Evolutionary conservation across 169 alveolate genomes (phyloP), one percentile per base, ranked within the genome.

Genomic region (Eimeria falciformis): DNA sequence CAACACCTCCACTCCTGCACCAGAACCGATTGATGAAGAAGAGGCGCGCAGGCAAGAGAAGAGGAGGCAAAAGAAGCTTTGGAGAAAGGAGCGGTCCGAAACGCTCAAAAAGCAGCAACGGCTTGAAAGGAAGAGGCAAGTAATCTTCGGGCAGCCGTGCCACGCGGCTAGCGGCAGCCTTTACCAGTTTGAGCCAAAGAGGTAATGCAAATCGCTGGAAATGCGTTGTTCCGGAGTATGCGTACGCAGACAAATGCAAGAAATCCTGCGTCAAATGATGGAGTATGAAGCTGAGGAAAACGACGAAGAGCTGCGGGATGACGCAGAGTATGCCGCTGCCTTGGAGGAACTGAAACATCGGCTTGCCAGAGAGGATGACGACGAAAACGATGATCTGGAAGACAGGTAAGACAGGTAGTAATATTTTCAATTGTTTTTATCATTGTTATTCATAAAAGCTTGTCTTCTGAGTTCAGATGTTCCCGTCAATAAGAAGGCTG

Each of bases 241-340:
- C 21, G 75, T 62, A n/a, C 65, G 17, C 73, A 86, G 92, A 29
- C 83, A 33, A 12, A 86, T 86, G 92, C 66, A 71, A 18, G 92
- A 86, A 56, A 12, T 86, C 3, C 50, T 86, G 7, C 50, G 75
- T 53, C 82, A 27, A 43, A 86, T 86, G 92, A 29, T 58, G 45
- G 92, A 86, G 55, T 86, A 29, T 43, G 92, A 86, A 55, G 92
- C 92, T n/a, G 92, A 86, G 56, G 92, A 86, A 50, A 86, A 86
- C 85, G 92, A 86, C 50, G 92, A 86, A 50, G 92, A 86, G 43
- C 73, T 86, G 29, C 45, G 27, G 25, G 92, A 66, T 2, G 92
- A 86, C 58, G 92, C 23, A 18, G 92, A 86, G 17, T 86, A 69
- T 40, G 56, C 58, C 21, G 62, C 92, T 2, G 92, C 92, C 6